phyloP scores from a whole-genome alignment of 2,329 filamentous ascomycete species.

The Tolypocladium ovalisporum region DNA sequence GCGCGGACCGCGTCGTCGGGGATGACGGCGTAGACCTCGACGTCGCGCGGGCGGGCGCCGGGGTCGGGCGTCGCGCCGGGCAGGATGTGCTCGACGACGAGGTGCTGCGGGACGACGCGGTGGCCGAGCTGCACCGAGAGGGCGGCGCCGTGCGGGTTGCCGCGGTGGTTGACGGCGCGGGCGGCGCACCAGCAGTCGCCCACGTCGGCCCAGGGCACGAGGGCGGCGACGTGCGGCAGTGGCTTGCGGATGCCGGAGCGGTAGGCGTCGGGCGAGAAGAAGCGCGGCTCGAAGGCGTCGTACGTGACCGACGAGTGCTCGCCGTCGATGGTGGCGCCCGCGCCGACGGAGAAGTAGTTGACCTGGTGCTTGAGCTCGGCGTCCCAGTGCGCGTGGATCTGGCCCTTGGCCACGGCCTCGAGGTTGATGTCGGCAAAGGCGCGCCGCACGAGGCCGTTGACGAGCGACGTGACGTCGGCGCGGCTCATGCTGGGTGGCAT shows the following conservation, averaged over 20 bases:
- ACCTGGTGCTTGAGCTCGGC: constrained; percentile 40
- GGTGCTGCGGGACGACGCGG: constrained; percentile 52
- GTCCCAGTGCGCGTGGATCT: constrained; percentile 33
- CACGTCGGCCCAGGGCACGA: constrained; percentile 61
- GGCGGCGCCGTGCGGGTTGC: constrained; percentile 43
- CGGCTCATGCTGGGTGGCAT: constrained; percentile 22
- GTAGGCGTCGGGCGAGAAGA: constrained; percentile 4
- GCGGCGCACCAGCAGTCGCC: constrained; percentile 83
- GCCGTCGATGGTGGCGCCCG: constrained; percentile 56
- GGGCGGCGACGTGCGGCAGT: constrained; percentile 39
- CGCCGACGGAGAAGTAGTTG: constrained; percentile 61
- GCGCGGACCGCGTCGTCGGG: constrained; percentile 30
- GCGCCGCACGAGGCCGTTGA: constrained; percentile 30
- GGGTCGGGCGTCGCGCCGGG: constrained; percentile 50
- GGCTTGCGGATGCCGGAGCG: constrained; percentile 11
- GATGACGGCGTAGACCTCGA: constrained; percentile 60
- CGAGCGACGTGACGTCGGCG: constrained; percentile 27
- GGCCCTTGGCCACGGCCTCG: constrained; percentile 32
- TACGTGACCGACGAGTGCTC: constrained; percentile 49
- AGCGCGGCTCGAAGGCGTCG: constrained; percentile 15
- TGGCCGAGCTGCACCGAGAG: constrained; percentile 53
- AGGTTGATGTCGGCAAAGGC: constrained; percentile 34
- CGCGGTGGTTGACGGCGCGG: constrained; percentile 24
- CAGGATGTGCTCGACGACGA: constrained; percentile 64
- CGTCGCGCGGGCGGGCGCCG: constrained; percentile 49